These are phyloP conservation scores for Lecanicillium sp. DNA, from an alignment of 2,329 filamentous ascomycete genomes.

Conservation along the genomic window DNA sequence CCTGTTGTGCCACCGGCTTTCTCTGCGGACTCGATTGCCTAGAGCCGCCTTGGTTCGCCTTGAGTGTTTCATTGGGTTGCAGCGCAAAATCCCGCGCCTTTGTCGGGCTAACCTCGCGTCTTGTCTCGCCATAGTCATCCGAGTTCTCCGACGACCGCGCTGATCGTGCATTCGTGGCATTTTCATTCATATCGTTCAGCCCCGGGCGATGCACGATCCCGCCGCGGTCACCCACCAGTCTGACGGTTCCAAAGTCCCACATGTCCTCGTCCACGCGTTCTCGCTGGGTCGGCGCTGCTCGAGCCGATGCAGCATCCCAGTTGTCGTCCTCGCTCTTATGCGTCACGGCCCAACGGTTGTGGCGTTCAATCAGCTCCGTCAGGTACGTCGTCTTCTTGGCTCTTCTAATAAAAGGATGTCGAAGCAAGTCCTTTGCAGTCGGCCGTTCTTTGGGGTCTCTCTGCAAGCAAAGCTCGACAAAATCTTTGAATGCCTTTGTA, in stretches of 20 bases:
- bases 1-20: slow-evolving; percentile 37
- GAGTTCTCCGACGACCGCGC: slow-evolving; percentile 41
- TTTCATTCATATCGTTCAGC: slow-evolving; percentile 67
- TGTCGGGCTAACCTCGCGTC: slow-evolving; percentile 41
- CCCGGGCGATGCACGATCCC: slow-evolving; percentile 48
- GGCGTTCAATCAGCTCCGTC: slow-evolving; percentile 88
- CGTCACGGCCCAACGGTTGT: slow-evolving; percentile 77
- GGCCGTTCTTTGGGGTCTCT: slow-evolving; percentile 86
- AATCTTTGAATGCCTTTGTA: slow-evolving; percentile 76
- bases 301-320: slow-evolving; percentile 46
- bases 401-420: slow-evolving; percentile 81
- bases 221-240: slow-evolving; percentile 64
- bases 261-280: slow-evolving; percentile 67
- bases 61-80: slow-evolving; percentile 47
- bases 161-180: slow-evolving; percentile 68
- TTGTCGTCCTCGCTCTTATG: slow-evolving; percentile 62
- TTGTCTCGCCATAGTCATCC: slow-evolving; percentile 44
- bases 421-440: slow-evolving; percentile 76
- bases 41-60: slow-evolving; percentile 40
- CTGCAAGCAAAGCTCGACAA: slow-evolving; percentile 74
- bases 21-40: slow-evolving; percentile 54
- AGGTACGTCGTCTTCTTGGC: slow-evolving; percentile 96
- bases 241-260: slow-evolving; percentile 97
- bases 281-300: slow-evolving; percentile 44
- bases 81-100: slow-evolving; percentile 41